Base-by-base conservation (phyloP, 2,329 filamentous ascomycete genomes). In the Cercospora janseana region DNA sequence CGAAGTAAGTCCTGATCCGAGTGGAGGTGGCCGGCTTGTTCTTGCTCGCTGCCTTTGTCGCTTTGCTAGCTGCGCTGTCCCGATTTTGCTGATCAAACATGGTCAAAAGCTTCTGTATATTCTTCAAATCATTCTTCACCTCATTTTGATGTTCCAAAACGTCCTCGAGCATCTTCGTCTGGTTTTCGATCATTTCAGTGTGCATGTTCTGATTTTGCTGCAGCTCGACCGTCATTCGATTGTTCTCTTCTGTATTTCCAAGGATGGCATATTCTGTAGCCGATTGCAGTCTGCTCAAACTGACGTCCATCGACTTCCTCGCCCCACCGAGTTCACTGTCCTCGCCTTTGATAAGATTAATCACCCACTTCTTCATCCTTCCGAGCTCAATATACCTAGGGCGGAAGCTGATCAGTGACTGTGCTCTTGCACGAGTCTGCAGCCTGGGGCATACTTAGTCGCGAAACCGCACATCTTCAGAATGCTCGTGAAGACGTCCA, bases 201-300 rank as follows among this genome's bases (percentile, higher is more conserved):
- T 47, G 44, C 6, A 47, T 16, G 15, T 47, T 32, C 23, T 47
- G 44, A 26, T 47, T 47, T 12, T 47, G 44, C 34, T 47, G 44
- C 44, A 47, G 23, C 16, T 47, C 44, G 23, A 47, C 44, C 6
- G 31, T 38, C 44, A 47, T 47, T n/a, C 44, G 44, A 8, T 40
- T 28, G 6, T 28, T 27, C 23, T 47, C 44, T 32, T 47, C 44
- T 15, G 44, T 47, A 21, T 47, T 47, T 4, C 44, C 32, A 6
- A 47, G 32, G 15, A 47, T 47, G 6, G 44, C 44, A 18, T 38
- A 47, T 13, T 47, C 44, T 12, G 32, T 47, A 4, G 44, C 44
- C 3, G 44, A 26, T 9, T 47, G 44, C 8, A 47, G 15, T 3
- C 44, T 31, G 10, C 21, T 32, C n/a, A 47, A 24, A 18, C 28